A percentile compares a stretch with the other conserved stretches of the same genome.
Conservation (phyloP, 2,329 filamentous ascomycete genomes). For the Scedosporium apiospermum region DNA sequence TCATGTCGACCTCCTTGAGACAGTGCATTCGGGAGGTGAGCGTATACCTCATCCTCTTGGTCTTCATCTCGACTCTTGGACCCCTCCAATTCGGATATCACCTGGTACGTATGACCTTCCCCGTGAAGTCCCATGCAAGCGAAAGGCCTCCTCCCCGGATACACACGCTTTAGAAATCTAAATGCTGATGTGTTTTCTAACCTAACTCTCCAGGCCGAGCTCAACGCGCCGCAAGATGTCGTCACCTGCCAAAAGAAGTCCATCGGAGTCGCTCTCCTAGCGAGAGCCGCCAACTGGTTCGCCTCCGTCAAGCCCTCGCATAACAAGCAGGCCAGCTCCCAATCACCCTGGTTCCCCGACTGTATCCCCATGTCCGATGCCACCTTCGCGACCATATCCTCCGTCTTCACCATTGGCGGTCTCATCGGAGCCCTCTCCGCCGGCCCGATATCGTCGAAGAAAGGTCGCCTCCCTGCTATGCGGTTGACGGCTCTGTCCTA, state of each 20-base stretch:
- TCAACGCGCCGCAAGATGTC: constrained; percentile 91
- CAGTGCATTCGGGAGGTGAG: constrained; percentile 2
- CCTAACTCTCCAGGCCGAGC: constrained; percentile 56
- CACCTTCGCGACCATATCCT: constrained; percentile 78
- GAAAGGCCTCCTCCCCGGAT: neutral
- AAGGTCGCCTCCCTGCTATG: constrained; percentile 70
- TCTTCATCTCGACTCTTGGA: constrained; percentile 70
- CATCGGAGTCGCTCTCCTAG: constrained; percentile 19
- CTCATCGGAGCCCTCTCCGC: constrained; percentile 72
- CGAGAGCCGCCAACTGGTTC: constrained; percentile 18
- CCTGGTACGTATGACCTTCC: constrained; percentile 45
- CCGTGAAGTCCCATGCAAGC: no score
- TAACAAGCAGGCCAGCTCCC: constrained; percentile 13
- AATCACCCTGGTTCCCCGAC: constrained; percentile 42
- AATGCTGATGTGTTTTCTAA: neutral
- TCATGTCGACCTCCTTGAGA: neutral
- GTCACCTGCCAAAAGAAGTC: constrained; percentile 67
- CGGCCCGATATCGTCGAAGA: constrained; percentile 67
- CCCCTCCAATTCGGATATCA: constrained; percentile 94
- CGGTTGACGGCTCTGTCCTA: constrained; percentile 70
- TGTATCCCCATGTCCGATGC: constrained; percentile 83
- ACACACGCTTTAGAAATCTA: constrained; percentile 8
- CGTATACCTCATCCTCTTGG: constrained; percentile 66
- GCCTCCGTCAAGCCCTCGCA: constrained; percentile 16
- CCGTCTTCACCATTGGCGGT: constrained; percentile 85